A percentile compares a stretch with the other conserved stretches of the same genome.
Evolutionary conservation across 805 yeast genomes (phyloP).

Genomic region (Tetrapisispora phaffii): DNA sequence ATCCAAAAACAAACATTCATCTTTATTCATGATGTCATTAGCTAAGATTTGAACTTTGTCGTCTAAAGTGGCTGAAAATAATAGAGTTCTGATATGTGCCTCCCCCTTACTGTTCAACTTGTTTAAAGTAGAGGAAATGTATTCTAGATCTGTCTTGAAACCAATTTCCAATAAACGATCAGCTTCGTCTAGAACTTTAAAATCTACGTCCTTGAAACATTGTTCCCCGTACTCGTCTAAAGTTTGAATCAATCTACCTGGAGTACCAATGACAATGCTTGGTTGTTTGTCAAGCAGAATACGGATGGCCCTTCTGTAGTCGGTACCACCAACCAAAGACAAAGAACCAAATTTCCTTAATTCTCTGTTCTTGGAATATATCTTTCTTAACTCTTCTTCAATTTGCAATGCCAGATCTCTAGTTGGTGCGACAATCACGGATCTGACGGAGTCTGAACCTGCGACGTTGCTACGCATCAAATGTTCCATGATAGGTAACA

Average conservation of each 20-base stretch:
- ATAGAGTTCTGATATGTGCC: slow-evolving; percentile 47
- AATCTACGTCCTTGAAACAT: slow-evolving; percentile 44
- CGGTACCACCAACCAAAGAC: slow-evolving; percentile 61
- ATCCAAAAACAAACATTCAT: slow-evolving; percentile 52
- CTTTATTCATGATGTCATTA: slow-evolving; percentile 40
- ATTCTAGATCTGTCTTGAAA: slow-evolving; percentile 55
- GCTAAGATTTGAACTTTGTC: slow-evolving; percentile 60
- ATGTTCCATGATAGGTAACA: slow-evolving; percentile 66
- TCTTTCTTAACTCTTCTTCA: slow-evolving; percentile 48
- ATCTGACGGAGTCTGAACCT: slow-evolving; percentile 33
- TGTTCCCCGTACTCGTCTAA: slow-evolving; percentile 37
- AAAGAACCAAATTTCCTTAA: slow-evolving; percentile 32
- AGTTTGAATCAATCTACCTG: slow-evolving; percentile 71
- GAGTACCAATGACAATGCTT: slow-evolving; percentile 74
- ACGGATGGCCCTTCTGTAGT: slow-evolving; percentile 32
- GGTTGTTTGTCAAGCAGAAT: slow-evolving; percentile 30
- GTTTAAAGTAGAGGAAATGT: slow-evolving; percentile 43
- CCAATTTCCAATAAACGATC: slow-evolving; percentile 79
- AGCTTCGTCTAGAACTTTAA: slow-evolving; percentile 82
- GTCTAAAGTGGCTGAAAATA: slow-evolving; percentile 86
- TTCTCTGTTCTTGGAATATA: slow-evolving; percentile 27
- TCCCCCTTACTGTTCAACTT: slow-evolving; percentile 25
- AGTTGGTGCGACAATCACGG: slow-evolving; percentile 78
- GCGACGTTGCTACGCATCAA: slow-evolving; percentile 29
- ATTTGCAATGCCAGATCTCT: slow-evolving; percentile 86